Evolutionary conservation across 768 basidiomycete species (phyloP), one percentile per base, ranked within the genome.

Genomic region (Bullera alba): DNA sequence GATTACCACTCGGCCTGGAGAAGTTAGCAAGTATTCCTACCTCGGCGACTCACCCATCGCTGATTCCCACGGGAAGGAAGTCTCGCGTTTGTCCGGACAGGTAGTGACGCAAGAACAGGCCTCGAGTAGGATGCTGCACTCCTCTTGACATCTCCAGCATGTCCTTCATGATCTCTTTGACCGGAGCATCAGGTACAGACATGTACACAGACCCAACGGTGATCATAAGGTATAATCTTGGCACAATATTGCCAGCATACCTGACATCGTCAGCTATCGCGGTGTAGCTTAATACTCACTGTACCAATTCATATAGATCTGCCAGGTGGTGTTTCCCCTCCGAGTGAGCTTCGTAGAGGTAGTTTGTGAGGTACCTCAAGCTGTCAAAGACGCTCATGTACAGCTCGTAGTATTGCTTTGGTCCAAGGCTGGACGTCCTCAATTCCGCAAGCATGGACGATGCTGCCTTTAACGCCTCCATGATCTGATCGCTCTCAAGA

Each of bases 131-230:
- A 70, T 97, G 91, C 56, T 97, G 79, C 4, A 99, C 90, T 54
- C 95, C 95, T 17, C 91, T 79, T 29, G 90, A 90, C 95, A 97
- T 97, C 74, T 99, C 95, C 86, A 99, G 86, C 93, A 97, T 96
- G 74, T 99, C 95, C 79, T 95, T 97, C 93, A 97, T 99, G 56
- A 99, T 90, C 76, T 99, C 93, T 78, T 91, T 95, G 49, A 97
- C 84, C 3, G 93, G 93, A 8, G 93, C 92, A 52, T 95, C 93
- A 2, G 90, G 83, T 45, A 96, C 84, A 25, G 90, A 91, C 95
- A 99, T 97, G 78, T 96, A 99, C 29, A 97, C 92, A 0, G 93
- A 88, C 57, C 95, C 95, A 55, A 99, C 93, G 32, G 95, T 97
- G 63, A 97, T 95, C 95, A 99, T 97, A 65, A 97, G 86, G 75